Evolutionary conservation across 306 rosid genomes (phyloP).

Genomic region (Trifolium subterraneum): DNA sequence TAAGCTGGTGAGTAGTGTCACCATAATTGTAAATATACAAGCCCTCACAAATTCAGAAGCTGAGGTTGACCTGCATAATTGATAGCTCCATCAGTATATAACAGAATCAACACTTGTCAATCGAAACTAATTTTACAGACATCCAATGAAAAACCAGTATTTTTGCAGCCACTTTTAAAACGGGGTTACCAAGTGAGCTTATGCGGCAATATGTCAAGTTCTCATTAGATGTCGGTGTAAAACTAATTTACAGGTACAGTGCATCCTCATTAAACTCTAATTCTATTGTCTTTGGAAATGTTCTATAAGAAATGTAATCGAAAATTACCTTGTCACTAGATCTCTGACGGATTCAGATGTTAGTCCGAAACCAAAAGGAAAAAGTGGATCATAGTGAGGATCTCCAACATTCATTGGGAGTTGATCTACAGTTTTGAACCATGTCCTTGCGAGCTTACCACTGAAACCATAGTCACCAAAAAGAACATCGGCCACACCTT

Average conservation of each 20-base stretch:
- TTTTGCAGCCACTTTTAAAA: background rate
- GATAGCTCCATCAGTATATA: conserved; percentile 8
- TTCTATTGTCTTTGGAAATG: background rate
- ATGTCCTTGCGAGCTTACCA: conserved; percentile 89
- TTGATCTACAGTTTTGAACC: conserved; percentile 88
- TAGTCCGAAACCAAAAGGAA: conserved; percentile 82
- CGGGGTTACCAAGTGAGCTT: background rate
- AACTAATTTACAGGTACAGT: background rate
- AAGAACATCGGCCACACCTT: conserved; percentile 84
- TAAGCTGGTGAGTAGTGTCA: conserved; percentile 53
- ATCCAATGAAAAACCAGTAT: background rate
- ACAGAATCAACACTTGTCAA: background rate
- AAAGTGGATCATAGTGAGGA: conserved; percentile 94
- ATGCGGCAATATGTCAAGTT: background rate
- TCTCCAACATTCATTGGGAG: conserved; percentile 91
- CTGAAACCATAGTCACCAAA: conserved; percentile 85
- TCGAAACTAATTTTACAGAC: background rate
- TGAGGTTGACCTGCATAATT: conserved; percentile 74
- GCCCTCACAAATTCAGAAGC: conserved; percentile 53
- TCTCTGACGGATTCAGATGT: conserved; percentile 71
- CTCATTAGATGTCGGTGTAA: background rate
- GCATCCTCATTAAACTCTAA: background rate
- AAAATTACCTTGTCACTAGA: conserved; percentile 63
- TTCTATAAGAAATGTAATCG: background rate
- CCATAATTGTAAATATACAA: conserved; percentile 42